Conservation (phyloP, 805 yeast species). For the Candida wancherniae region DNA sequence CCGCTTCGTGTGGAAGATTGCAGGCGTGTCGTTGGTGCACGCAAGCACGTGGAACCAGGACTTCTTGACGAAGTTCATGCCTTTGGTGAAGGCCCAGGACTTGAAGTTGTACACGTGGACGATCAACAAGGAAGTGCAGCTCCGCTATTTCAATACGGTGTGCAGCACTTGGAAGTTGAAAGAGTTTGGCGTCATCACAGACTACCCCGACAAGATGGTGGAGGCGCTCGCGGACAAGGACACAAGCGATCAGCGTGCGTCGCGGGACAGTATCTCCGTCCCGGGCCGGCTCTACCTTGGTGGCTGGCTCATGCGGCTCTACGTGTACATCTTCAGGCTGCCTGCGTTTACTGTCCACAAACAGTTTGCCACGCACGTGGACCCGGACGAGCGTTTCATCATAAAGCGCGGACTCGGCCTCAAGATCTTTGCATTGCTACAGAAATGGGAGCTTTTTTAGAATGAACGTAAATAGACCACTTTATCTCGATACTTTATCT, state of each 20-base stretch:
- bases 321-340: slow-evolving; percentile 3
- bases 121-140: slow-evolving; percentile 32
- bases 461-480: too few species aligned
- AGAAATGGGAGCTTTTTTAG: slow-evolving; percentile 13
- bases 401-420: slow-evolving; percentile 6
- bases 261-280: background rate
- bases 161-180: slow-evolving; percentile 21
- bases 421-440: slow-evolving; percentile 15
- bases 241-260: background rate
- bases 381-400: slow-evolving; percentile 6
- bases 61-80: slow-evolving; percentile 33
- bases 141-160: slow-evolving; percentile 26
- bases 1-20: slow-evolving; percentile 21
- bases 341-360: slow-evolving; percentile 1
- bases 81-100: slow-evolving; percentile 28
- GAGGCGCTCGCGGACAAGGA: slow-evolving; percentile 5
- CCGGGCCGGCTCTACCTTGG: slow-evolving; percentile 5
- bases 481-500: too few species aligned
- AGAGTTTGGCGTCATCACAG: slow-evolving; percentile 36
- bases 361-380: slow-evolving; percentile 10
- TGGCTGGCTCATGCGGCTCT: slow-evolving; percentile 5
- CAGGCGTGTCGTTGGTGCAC: slow-evolving; percentile 37
- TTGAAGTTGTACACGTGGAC: slow-evolving; percentile 39
- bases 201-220: slow-evolving; percentile 32
- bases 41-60: slow-evolving; percentile 34